Base-by-base conservation (phyloP, 1,284 basidiomycete species). In the Ganoderma lucidum region DNA sequence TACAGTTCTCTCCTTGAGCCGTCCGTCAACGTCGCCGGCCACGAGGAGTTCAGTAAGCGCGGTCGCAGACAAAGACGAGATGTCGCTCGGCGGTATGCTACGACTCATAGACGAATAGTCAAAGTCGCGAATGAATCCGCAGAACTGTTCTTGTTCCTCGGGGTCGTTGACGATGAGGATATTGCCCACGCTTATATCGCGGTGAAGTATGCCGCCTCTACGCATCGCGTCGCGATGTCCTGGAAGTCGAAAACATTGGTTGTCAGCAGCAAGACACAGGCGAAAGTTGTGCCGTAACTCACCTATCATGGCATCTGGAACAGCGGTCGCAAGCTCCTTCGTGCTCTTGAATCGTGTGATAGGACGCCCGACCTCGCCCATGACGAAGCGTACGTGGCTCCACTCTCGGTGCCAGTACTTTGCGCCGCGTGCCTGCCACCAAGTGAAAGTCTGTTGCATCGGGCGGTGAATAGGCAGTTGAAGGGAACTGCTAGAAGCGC, bases 361-460 rank as follows among this genome's bases (percentile, higher is more conserved):
- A 1, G 72, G 65, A 6, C 69, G 68, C 14, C 72, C 70, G 2
- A 71, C 63, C 2, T 67, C 61, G 12, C 63, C 64, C 6, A 71
- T 53, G 0, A 73, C 70, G 12, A 73, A 61, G 1, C 72, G 70
- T 67, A 71, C 67, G n/a, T 73, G 72, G 41, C 72, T 73, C 0
- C 70, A 68, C 37, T 73, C 72, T 32, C 23, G 59, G 39, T 62
- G 62, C 58, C 55, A 39, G 30, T 41, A 39, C n/a, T 67, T 23
- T 0, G 32, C 30, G 0, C 65, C 67, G 1, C 14, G 3, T 19
- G 12, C 5, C 2, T 63, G 51, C 6, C 69, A 37, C 65, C 67
- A 67, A 0, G 69, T 66, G 19, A 67, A 69, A 0, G 71, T 70
- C 44, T 70, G 69, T 12, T 70, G 67, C 53, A 61, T 14, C 0